Conservation (phyloP, 257 asterid genomes). For the Thymus mandschuricus region DNA sequence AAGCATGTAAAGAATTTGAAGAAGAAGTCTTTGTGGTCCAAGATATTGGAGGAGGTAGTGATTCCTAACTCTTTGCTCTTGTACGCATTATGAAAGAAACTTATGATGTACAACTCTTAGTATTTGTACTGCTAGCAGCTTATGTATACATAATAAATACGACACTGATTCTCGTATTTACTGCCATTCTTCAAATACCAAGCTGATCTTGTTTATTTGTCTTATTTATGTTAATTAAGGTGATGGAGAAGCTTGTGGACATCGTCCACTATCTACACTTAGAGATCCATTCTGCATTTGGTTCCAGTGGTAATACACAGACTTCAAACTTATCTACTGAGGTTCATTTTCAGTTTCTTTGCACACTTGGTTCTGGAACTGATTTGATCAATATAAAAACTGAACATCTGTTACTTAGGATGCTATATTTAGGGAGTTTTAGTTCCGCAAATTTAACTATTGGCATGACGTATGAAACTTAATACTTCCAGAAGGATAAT, state of each 20-base stretch:
- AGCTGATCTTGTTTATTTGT: constrained; percentile 25
- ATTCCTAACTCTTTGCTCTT: constrained; percentile 24
- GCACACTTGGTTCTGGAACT: background rate
- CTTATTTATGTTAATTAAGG: constrained; percentile 52
- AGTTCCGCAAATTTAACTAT: background rate
- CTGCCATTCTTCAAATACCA: background rate
- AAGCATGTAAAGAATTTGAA: constrained; percentile 81
- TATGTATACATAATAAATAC: background rate
- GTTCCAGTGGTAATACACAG: constrained; percentile 61
- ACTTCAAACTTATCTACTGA: constrained; percentile 12
- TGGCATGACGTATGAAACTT: too few relatives aligned
- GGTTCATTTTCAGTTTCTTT: background rate
- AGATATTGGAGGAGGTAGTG: constrained; percentile 90
- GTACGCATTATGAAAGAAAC: background rate
- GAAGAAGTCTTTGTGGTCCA: constrained; percentile 92
- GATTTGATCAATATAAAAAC: background rate
- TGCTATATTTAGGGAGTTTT: background rate
- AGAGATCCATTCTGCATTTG: constrained; percentile 78
- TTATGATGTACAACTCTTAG: background rate
- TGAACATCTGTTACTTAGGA: background rate
- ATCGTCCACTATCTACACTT: constrained; percentile 80
- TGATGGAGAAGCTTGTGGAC: constrained; percentile 93
- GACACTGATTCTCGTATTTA: background rate
- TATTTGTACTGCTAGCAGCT: background rate
- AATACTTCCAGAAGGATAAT: background rate